These are phyloP conservation scores for Begonia fuchsioides DNA, from an alignment of 306 rosid genomes.

Conservation along the genomic window DNA sequence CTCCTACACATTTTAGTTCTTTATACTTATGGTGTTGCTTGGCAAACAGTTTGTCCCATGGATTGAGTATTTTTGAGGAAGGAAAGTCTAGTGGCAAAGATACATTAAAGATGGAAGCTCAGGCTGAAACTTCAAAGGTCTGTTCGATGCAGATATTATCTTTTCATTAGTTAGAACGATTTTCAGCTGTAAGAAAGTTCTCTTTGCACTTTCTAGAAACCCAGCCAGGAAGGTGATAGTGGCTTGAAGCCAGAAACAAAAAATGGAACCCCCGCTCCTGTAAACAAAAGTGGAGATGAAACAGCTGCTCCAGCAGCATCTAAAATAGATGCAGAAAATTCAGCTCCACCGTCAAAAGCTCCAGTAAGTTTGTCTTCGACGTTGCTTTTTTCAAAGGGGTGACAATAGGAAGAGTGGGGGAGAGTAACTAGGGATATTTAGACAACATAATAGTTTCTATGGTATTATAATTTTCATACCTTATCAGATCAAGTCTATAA, in stretches of 20 bases:
- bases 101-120: slow-evolving; percentile 44
- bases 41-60: slow-evolving; percentile 73
- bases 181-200: too few relatives aligned
- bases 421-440: too few relatives aligned
- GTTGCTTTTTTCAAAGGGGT: too few relatives aligned
- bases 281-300: slow-evolving; percentile 32
- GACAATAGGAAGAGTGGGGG: too few relatives aligned
- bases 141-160: not conserved
- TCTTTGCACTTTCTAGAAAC: slow-evolving; percentile 18
- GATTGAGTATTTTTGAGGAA: slow-evolving; percentile 59
- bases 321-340: slow-evolving; percentile 29
- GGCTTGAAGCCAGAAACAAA: slow-evolving; percentile 30
- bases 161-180: too few relatives aligned
- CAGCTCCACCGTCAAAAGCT: slow-evolving; percentile 41
- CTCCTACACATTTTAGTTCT: not conserved
- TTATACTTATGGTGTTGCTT: slow-evolving; percentile 14
- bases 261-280: slow-evolving; percentile 25
- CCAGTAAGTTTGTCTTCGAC: slow-evolving; percentile 20
- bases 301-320: slow-evolving; percentile 13
- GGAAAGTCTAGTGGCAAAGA: slow-evolving; percentile 44
- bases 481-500: too few relatives aligned
- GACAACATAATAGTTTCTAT: too few relatives aligned
- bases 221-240: slow-evolving; percentile 18
- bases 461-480: too few relatives aligned
- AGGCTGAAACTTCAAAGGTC: slow-evolving; percentile 46